Percentiles rank a stretch among this genome's conserved stretches.
These are phyloP conservation scores for Suillus subaureus DNA, from an alignment of 768 basidiomycete species.

Conservation along the genomic window DNA sequence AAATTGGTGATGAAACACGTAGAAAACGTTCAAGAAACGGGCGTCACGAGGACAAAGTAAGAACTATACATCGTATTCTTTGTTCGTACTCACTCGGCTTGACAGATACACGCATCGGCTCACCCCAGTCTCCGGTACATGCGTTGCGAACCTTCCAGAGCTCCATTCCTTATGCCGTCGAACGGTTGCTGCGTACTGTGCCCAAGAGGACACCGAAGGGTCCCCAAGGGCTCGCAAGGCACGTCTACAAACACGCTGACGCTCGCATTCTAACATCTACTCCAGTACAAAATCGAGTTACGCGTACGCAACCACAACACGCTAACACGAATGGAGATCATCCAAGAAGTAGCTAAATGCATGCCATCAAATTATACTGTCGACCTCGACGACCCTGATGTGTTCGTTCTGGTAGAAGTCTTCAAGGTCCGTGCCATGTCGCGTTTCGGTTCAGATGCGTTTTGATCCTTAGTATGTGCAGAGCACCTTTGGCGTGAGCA, in stretches of 20 bases:
- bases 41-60: conserved; percentile 67
- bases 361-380: conserved; percentile 71
- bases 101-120: conserved; percentile 70
- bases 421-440: conserved; percentile 64
- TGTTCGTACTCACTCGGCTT: background rate
- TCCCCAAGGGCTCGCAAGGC: conserved; percentile 48
- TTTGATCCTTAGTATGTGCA: conserved; percentile 28
- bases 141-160: conserved; percentile 68
- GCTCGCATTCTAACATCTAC: background rate
- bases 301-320: conserved; percentile 78
- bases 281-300: conserved; percentile 81
- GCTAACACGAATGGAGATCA: conserved; percentile 56
- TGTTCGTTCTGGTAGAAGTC: conserved; percentile 79
- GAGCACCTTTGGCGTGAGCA: conserved; percentile 76
- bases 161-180: conserved; percentile 63
- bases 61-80: conserved; percentile 7
- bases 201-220: conserved; percentile 37
- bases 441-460: background rate
- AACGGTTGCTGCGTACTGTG: conserved; percentile 55
- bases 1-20: conserved; percentile 66
- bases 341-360: conserved; percentile 69
- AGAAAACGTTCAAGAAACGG: conserved; percentile 60
- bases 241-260: conserved; percentile 16
- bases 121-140: conserved; percentile 68
- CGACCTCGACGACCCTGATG: conserved; percentile 64